Base-by-base conservation (phyloP, 352 stramenopile species). In the Globisporangium splendens region DNA sequence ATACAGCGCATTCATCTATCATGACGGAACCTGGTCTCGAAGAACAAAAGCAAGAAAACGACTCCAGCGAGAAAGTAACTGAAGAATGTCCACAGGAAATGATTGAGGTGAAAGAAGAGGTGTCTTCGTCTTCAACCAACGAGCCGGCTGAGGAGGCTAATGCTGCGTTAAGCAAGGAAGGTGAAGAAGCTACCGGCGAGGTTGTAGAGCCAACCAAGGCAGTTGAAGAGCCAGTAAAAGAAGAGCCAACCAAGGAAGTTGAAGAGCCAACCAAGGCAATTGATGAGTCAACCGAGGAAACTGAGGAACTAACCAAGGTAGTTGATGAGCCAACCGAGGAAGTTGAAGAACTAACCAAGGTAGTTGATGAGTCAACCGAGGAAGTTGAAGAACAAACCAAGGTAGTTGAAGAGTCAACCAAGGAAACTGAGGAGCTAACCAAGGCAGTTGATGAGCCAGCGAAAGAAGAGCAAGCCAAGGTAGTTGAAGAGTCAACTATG, bases 61-160 rank as follows among this genome's bases (percentile, higher is more conserved):
- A 68, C 41, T 14, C n/a, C 39, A 35, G 49, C 18, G 41, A 66
- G 53, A 61, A 35, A 56, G 11, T 33, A 21, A 54, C 56, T 42
- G 20, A 59, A 8, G 24, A 61, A 41, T 41, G 18, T 12, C 18
- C n/a, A 6, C 24, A 38, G 7, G 44, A 61, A 42, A 28, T 56
- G 13, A 55, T 71, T 39, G 54, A 66, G 10, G 48, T 68, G 15
- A 68, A 68, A 47, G 56, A 72, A 42, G 57, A 69, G 31, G 54
- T 62, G 21, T 58, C 68, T 18, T 46, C 52, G 4, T 33, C 43
- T 35, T 48, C 35, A 3, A 58, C 35, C 8, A 35, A 35, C 28
- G 28, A 6, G 28, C 28, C 0, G 28, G 28, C 7, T 35, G 28
- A 35, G 28, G 28, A 6, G n/a, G n/a, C n/a, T n/a, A n/a, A n/a